Base-by-base conservation (phyloP, 306 rosid species). In the Cyclanthera cordifolia region DNA sequence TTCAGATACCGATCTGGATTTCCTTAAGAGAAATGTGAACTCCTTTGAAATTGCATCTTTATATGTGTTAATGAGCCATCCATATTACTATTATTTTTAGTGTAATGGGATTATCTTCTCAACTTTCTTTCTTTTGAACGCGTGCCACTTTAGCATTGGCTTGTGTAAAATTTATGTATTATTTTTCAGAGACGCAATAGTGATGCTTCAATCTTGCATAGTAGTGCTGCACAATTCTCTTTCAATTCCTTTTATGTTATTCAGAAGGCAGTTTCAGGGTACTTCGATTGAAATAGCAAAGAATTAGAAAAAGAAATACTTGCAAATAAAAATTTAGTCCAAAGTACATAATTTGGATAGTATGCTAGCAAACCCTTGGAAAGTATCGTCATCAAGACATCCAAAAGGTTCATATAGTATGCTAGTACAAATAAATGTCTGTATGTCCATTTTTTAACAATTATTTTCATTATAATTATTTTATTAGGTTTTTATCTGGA, bases 401-500 rank as follows among this genome's bases (percentile, higher is more conserved):
- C 30, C 13, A 69, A 28, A 51, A 53, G 11, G 12, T 69, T 34
- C 60, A 51, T 17, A 69, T 49, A 51, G 30, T 16, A 37, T 71
- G 20, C 47, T 54, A 20, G 39, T n/a, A 13, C 69, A 13, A 5
- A 61, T 61, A 61, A 39, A 19, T 61, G 19, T 64, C 43, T 39
- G 37, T 21, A 6, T 21, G 37, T 43, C 13, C 27, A 10, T 34
- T 23, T 64, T n/a, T 21, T 70, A 56, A 69, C 77, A 41, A 64
- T 60, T 72, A 73, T 77, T 63, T 75, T 84, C 69, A 80, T 76
- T 27, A 37, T 77, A 61, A 66, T 50, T 65, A 25, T 83, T 74
- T 77, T 53, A 34, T 75, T 82, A 92, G 97, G 97, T 89, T 79
- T 82, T 89, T 73, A 74, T 92, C 30, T 92, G 97, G 97, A 85